Base-by-base conservation (phyloP, 2,329 filamentous ascomycete genomes). In the Arthroderma sp. region DNA sequence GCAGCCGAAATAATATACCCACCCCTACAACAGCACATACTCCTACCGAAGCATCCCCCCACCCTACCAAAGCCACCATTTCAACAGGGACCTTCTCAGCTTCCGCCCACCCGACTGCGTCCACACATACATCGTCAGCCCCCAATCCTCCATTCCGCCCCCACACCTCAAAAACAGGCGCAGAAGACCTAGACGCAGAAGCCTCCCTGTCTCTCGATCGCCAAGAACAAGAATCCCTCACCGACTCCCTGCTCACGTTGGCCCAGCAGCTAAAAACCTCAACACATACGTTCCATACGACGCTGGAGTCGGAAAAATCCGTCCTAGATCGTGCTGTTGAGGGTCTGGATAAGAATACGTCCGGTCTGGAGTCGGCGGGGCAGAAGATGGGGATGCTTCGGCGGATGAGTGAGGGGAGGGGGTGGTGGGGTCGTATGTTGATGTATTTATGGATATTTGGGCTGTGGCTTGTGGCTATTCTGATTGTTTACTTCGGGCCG, bases 401-500 rank as follows among this genome's bases (percentile, higher is more conserved):
- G 63, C 79, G 79, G 55, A 89, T 95, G 83, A 89, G 86, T 15
- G 91, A 96, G 74, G 91, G 90, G 2, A 85, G 86, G 68, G 90
- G 90, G 0, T 94, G 87, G 86, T 89, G 81, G 82, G 90, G 86
- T 4, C 76, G 91, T 55, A 81, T 95, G 76, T 77, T 91, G 73
- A 76, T 96, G 60, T 95, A 93, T 75, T 85, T 78, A 39, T 86
- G 88, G 79, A 90, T 96, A 53, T 87, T 85, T 65, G 88, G 82
- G 31, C 71, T 96, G 61, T 91, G 89, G 84, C 65, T 94, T n/a
- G 73, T 82, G 25, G 80, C 89, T 17, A 75, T 95, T 37, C 65
- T 94, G 68, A 71, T 96, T 62, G 91, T 96, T 11, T 91, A 91
- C 75, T 79, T 91, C 54, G 75, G 89, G 68, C 91, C 91, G 0